phyloP scores from a whole-genome alignment of 768 basidiomycete genomes.

The Pulveroboletus frians region DNA sequence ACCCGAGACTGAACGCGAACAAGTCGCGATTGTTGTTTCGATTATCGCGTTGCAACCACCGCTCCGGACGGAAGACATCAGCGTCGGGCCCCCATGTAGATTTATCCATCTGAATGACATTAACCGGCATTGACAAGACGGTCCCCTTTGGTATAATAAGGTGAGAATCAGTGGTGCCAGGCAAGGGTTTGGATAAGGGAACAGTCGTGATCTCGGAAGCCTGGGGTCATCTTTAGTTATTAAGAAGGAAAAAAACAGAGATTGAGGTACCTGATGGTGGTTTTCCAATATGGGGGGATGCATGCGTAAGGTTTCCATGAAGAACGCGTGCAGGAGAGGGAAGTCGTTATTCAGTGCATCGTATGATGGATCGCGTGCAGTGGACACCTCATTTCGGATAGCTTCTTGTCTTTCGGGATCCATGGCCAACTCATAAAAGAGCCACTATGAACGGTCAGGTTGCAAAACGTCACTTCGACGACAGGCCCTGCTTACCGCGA shows the following conservation, averaged over 20 bases:
- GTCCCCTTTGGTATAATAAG: slow-evolving; percentile 55
- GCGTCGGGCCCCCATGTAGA: slow-evolving; percentile 59
- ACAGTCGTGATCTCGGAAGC: slow-evolving; percentile 47
- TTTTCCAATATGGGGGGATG: slow-evolving; percentile 62
- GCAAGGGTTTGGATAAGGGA: slow-evolving; percentile 50
- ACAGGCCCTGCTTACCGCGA: slow-evolving; percentile 24
- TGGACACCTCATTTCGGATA: slow-evolving; percentile 51
- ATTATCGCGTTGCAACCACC: slow-evolving; percentile 50
- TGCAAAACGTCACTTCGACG: neutral
- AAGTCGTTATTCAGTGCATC: slow-evolving; percentile 46
- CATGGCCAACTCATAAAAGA: slow-evolving; percentile 55
- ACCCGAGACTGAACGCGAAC: slow-evolving; percentile 59
- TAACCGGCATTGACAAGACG: slow-evolving; percentile 49
- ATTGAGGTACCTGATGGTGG: slow-evolving; percentile 48
- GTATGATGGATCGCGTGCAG: slow-evolving; percentile 44
- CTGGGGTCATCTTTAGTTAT: slow-evolving; percentile 25
- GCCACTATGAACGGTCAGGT: slow-evolving; percentile 43
- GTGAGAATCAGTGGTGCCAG: slow-evolving; percentile 38
- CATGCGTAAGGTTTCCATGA: slow-evolving; percentile 58
- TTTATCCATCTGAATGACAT: slow-evolving; percentile 50
- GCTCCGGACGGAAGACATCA: slow-evolving; percentile 50
- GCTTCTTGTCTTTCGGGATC: slow-evolving; percentile 48
- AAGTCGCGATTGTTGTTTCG: slow-evolving; percentile 39
- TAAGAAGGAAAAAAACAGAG: neutral
- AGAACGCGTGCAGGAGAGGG: slow-evolving; percentile 54